Base-by-base conservation (phyloP, 2,329 filamentous ascomycete species). In the Alternaria tenuissima region DNA sequence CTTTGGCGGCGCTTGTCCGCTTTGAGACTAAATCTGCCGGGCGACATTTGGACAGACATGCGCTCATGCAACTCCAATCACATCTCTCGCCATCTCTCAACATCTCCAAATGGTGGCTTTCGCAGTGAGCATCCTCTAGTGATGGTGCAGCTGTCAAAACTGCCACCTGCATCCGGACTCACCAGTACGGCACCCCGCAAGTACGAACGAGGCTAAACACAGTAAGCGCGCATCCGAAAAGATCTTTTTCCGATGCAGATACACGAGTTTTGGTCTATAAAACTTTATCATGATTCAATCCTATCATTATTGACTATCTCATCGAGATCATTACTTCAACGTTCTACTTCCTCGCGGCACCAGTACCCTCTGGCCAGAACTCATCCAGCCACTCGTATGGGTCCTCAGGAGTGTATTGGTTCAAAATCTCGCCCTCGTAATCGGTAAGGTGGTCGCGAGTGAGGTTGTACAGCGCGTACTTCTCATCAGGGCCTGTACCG, bases 391-490 rank as follows among this genome's bases (percentile, higher is more conserved):
- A 71, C 59, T 66, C 61, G 18, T 71, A 71, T 18, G 69, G 69
- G 24, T 70, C 28, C 42, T 63, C 66, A 0, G 69, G 69, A n/a
- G 52, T 53, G 42, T 71, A 70, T 28, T 62, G 64, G 28, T 65
- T 66, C 26, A 63, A n/a, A 0, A 64, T 59, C 20, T 64, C 61
- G 4, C 69, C 69, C 44, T 68, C 62, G 24, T 69, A 71, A 9
- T 61, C 68, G 12, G 67, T 71, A 30, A 71, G 64, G 7, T 52
- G 58, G 43, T 71, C 69, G 24, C 69, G 67, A 0, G 69, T 71
- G 46, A 70, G 8, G 52, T 71, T 70, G 63, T 70, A 71, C 48
- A 71, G 30, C 26, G 69, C 69, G 42, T 71, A 71, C 44, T 71
- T 71, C 63, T 71, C 69, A 55, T 71, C 69, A 1, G 69, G 67